phyloP scores from a whole-genome alignment of 768 basidiomycete genomes.

The Termitomyces sp. region DNA sequence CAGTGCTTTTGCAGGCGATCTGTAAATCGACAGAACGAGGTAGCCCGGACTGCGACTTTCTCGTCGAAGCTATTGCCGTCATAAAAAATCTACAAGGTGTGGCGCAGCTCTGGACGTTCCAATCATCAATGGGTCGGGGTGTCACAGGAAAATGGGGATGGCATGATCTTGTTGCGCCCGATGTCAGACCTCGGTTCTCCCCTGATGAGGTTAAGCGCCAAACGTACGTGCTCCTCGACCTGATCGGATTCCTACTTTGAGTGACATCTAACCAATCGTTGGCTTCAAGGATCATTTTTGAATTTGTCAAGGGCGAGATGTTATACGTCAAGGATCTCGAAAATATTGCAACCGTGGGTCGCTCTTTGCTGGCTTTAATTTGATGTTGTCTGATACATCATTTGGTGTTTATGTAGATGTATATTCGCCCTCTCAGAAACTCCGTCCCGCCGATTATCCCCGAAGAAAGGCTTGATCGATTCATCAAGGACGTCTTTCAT shows the following conservation, averaged over 20 bases:
- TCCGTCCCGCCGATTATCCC: conserved; percentile 80
- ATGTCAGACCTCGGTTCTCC: conserved; percentile 52
- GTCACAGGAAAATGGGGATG: conserved; percentile 81
- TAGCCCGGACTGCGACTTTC: conserved; percentile 81
- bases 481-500: conserved; percentile 86
- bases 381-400: not conserved
- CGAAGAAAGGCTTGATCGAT: conserved; percentile 62
- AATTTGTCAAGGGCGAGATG: conserved; percentile 96
- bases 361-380: not conserved
- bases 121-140: conserved; percentile 83
- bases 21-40: conserved; percentile 75
- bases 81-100: conserved; percentile 80
- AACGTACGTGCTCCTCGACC: conserved; percentile 50
- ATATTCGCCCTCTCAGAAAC: conserved; percentile 70
- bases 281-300: conserved; percentile 75
- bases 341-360: conserved; percentile 74
- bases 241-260: not conserved
- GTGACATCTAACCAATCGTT: not conserved
- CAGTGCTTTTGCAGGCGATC: conserved; percentile 82
- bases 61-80: conserved; percentile 74
- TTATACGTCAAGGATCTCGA: conserved; percentile 93
- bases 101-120: conserved; percentile 85
- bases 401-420: conserved; percentile 63
- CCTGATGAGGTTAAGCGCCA: conserved; percentile 83
- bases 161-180: conserved; percentile 77